Evolutionary conservation across 768 basidiomycete genomes (phyloP), one percentile per base, ranked within the genome.

Genomic region (Suillus subalutaceus): DNA sequence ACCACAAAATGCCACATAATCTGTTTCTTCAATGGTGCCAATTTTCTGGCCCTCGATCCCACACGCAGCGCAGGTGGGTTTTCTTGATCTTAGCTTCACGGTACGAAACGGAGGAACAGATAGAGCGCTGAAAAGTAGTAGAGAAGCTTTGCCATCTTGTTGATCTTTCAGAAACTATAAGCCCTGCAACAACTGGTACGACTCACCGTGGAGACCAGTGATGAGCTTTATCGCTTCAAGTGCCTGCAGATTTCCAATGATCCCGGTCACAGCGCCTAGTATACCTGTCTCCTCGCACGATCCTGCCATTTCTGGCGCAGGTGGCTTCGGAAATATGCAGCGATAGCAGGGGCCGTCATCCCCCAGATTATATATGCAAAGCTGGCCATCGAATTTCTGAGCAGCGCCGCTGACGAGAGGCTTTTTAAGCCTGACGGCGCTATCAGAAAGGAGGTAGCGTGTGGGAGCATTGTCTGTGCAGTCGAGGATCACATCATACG

Each of bases 381-480:
- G 82, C 74, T 94, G 93, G 0, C 93, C 93, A 67, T 94, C 92
- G 70, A 85, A 90, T 71, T 86, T 86, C 73, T 93, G 93, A 0
- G 97, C 97, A 2, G 96, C 97, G 9, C 97, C 97, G 65, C 92
- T 94, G 44, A 99, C 90, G 46, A 99, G 88, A 16, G 94, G 91
- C 57, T 89, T 92, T n/a, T 80, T 78, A 2, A 96, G 84, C 1
- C 79, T 80, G 46, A 95, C 92, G 18, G 92, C 88, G 1, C 88
- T 86, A 75, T 99, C 96, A 32, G 94, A 96, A 62, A 99, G 84
- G 23, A 99, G 86, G 77, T 99, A 99, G 6, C 97, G 90, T 0
- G 95, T 96, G 2, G 92, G 88, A 2, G 90, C 87, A 69, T 97
- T 97, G 79, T 98, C 96, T 5, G 96, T 97, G 81, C 96, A 98